These are phyloP conservation scores for Pseudopithomyces maydicus DNA, from an alignment of 2,329 filamentous ascomycete genomes.

Conservation along the genomic window DNA sequence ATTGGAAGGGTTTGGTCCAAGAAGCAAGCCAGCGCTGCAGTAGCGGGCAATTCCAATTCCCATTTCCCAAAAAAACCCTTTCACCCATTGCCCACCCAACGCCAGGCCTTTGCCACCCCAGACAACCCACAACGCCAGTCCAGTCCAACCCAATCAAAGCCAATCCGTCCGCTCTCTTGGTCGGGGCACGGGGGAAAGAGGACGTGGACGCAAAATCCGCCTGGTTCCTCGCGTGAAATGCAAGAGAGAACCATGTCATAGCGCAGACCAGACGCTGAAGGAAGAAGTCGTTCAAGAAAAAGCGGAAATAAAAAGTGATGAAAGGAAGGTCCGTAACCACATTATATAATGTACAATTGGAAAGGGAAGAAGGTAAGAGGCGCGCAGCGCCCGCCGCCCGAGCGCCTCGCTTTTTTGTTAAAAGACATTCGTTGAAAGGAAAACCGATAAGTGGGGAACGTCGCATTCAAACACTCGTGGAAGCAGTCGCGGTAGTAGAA, in stretches of 20 bases:
- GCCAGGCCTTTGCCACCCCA: not conserved
- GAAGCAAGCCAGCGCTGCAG: not conserved
- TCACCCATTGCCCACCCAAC: not conserved
- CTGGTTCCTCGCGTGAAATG: not conserved
- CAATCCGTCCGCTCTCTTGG: not conserved
- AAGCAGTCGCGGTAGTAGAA: slow-evolving; percentile 18
- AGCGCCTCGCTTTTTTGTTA: slow-evolving; percentile 13
- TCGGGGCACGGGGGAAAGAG: not conserved
- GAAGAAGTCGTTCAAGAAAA: slow-evolving; percentile 6
- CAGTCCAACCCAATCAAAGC: not conserved
- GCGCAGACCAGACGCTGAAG: slow-evolving; percentile 11
- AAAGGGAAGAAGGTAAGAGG: slow-evolving; percentile 17
- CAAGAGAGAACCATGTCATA: slow-evolving; percentile 5
- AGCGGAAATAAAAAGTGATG: slow-evolving; percentile 7
- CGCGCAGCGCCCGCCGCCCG: slow-evolving; percentile 23
- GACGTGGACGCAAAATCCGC: not conserved
- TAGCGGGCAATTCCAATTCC: slow-evolving; percentile 3
- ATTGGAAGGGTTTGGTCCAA: too few species aligned
- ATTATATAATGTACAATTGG: slow-evolving; percentile 43
- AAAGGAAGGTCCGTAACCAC: slow-evolving; percentile 18
- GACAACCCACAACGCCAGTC: slow-evolving; percentile 1
- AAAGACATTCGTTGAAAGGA: slow-evolving; percentile 11
- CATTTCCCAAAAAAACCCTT: not conserved
- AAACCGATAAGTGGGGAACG: slow-evolving; percentile 16
- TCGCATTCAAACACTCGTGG: slow-evolving; percentile 29